Percentiles rank a stretch among this genome's conserved stretches.
Conservation (phyloP, 2,329 filamentous ascomycete species). For the Cadophora sp. region DNA sequence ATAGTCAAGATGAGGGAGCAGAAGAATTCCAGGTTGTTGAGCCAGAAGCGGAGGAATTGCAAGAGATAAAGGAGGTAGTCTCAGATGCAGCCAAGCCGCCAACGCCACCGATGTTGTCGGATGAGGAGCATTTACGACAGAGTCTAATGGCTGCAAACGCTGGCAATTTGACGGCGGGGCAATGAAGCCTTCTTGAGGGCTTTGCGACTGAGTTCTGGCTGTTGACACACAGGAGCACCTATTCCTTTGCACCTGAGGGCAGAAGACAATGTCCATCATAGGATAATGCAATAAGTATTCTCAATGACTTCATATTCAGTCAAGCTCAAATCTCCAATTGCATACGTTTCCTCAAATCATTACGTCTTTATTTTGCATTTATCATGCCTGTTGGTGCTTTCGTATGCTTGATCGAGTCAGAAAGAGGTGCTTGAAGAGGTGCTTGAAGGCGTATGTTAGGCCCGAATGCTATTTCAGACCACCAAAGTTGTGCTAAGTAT, state of each 20-base stretch:
- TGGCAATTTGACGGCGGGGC: conserved; percentile 37
- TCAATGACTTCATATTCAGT: background rate
- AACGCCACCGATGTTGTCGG: background rate
- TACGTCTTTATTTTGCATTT: background rate
- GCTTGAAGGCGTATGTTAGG: no score
- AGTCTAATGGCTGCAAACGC: conserved; percentile 20
- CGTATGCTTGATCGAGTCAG: background rate
- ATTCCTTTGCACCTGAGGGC: background rate
- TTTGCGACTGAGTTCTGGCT: background rate
- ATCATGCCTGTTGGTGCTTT: background rate
- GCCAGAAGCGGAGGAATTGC: conserved; percentile 8
- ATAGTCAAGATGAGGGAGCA: conserved; percentile 17
- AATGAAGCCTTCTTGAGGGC: background rate
- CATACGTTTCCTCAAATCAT: no score
- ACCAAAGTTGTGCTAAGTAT: no score
- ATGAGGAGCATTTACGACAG: conserved; percentile 15
- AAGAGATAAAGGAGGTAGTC: conserved; percentile 1
- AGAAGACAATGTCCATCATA: background rate
- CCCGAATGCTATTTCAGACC: no score
- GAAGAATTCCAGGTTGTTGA: conserved; percentile 33
- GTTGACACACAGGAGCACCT: background rate
- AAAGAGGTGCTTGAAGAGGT: background rate
- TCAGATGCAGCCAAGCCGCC: background rate
- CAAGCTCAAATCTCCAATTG: background rate
- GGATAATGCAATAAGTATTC: background rate